Evolutionary conservation across 129 eudicot genomes (phyloP), one percentile per base, ranked within the genome.

Genomic region (Flaveria trinervia): DNA sequence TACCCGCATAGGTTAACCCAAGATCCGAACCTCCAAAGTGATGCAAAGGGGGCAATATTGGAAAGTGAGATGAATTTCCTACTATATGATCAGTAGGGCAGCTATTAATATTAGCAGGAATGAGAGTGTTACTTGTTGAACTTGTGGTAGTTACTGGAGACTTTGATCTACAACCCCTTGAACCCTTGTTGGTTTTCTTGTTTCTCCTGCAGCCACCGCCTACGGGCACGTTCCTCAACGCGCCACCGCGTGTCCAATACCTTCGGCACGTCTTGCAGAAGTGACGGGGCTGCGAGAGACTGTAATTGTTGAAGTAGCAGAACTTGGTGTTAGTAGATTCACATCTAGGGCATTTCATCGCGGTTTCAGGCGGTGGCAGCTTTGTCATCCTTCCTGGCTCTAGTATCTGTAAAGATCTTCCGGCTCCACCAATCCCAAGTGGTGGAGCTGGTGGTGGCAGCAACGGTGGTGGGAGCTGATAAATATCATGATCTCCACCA

Each of bases 151-250:
- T 54, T 52, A 46, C 41, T 7, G 85, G 82, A 3, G 89, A 82
- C 48, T 76, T 79, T 72, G 82, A 82, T 65, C 84, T 57, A 71
- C 56, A 71, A 44, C 61, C 79, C 55, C 79, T 73, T 80, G 84
- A 43, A 14, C 70, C 76, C 64, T 49, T 77, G 10, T 41, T 86
- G 57, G 52, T 87, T 66, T 81, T 83, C 67, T 86, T 83, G 83
- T 82, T 87, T 74, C 83, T 78, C 72, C 91, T 72, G 59, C 84
- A 81, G 22, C 91, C 88, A 22, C 91, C 88, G 3, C 90, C 90
- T 18, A 81, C 81, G 18, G 85, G 85, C 36, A 81, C 81, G 57
- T 75, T 81, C 56, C 85, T 81, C 41, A 81, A 70, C 11, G 85
- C 81, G 10, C 85, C 85, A 22, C 85, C 84, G 48, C 81, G 22